Conservation (phyloP, 2,329 filamentous ascomycete genomes). For the Alternaria hordeiaustralica region DNA sequence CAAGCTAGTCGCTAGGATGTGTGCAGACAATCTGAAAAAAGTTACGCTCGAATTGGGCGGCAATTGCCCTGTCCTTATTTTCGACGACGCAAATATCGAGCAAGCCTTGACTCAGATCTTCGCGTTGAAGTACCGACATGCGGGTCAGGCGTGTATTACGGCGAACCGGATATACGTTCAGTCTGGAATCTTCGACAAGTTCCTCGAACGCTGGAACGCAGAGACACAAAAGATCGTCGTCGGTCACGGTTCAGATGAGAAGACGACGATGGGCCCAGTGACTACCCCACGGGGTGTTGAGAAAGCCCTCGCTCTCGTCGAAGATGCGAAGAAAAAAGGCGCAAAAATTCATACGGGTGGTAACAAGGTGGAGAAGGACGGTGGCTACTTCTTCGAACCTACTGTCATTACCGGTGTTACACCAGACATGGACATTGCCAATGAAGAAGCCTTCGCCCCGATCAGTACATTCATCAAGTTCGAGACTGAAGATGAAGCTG, state of each 20-base stretch:
- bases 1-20: conserved; percentile 67
- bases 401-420: conserved; percentile 68
- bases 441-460: conserved; percentile 71
- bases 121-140: conserved; percentile 63
- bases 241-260: conserved; percentile 66
- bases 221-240: conserved; percentile 63
- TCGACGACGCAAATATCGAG: conserved; percentile 68
- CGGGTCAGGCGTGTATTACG: conserved; percentile 70
- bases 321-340: conserved; percentile 68
- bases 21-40: conserved; percentile 67
- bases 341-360: conserved; percentile 70
- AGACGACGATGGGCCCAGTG: conserved; percentile 66
- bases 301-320: conserved; percentile 66
- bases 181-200: conserved; percentile 65
- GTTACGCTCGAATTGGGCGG: conserved; percentile 69
- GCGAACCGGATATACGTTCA: conserved; percentile 72
- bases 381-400: conserved; percentile 73
- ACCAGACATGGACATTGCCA: conserved; percentile 61
- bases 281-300: conserved; percentile 63
- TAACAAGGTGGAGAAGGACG: conserved; percentile 53
- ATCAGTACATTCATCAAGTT: conserved; percentile 69
- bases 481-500: conserved; percentile 69
- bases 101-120: conserved; percentile 57
- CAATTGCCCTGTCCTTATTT: conserved; percentile 70
- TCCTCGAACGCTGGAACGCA: conserved; percentile 61